Evolutionary conservation across 2,329 filamentous ascomycete species (phyloP), one percentile per base, ranked within the genome.

Genomic region (Drechslerella stenobrocha): DNA sequence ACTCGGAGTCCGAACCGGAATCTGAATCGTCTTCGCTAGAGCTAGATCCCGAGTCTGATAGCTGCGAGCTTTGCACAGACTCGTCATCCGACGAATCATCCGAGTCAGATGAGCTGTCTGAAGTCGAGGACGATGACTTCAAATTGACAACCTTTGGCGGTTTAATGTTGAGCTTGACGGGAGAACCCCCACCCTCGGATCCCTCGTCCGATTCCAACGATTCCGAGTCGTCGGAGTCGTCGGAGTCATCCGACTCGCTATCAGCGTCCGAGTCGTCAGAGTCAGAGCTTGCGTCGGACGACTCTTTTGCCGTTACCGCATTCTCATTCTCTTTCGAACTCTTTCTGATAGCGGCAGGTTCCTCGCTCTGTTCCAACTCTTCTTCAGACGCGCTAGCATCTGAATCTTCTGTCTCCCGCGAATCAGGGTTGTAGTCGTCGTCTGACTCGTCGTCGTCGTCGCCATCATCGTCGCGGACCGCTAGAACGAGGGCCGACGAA

Each of bases 361-460:
- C 24, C 24, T 42, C 15, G 9, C 26, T 32, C 18, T 32, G 45
- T 18, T 52, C 37, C 6, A 40, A 40, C 30, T 52, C 46, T 6
- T 65, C 60, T 15, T 57, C 60, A 8, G 26, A 23, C 22, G 46
- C 40, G 28, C 45, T 51, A 26, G 18, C 30, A 30, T 51, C 56
- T n/a, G n/a, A n/a, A 6, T 52, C 45, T 13, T 50, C 45, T 13
- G 24, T n/a, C 65, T 57, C 59, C 3, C 71, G 55, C 61, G n/a
- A 28, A 64, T 51, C 48, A 63, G 55, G 53, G 30, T 59, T 35
- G 15, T 59, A 66, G 30, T 66, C 61, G 1, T 51, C 61, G 15
- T 66, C 61, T 7, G 50, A 52, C 3, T 58, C 53, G 7, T 66
- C 59, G 7, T 52, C 48, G 1, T 57, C 45, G 9, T 55, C 60